Evolutionary conservation across 1,284 basidiomycete genomes (phyloP), one percentile per base, ranked within the genome.

Genomic region (Ceratobasidium papillatum): DNA sequence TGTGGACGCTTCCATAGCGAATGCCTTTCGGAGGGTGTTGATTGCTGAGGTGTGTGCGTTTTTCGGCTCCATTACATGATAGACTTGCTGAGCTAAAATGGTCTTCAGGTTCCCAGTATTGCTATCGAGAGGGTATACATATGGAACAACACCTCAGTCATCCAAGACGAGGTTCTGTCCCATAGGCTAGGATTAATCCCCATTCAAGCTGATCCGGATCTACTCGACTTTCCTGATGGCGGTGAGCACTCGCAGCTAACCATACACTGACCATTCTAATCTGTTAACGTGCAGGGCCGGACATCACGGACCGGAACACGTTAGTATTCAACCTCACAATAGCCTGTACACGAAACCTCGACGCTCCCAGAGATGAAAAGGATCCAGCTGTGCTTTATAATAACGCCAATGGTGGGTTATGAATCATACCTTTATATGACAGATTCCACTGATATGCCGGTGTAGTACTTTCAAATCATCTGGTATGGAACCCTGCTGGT

Each of bases 1-100:
- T 8, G 93, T 99, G 38, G 98, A 99, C 83, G 94, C 98, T 0
- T 94, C 94, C 36, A 94, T 99, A 69, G 96, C 98, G 32, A 99
- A 99, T 82, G 95, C 97, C 0, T 89, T 98, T 78, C 88, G 98
- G 54, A 86, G 97, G 75, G 94, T 97, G 73, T 86, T 99, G 80
- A 94, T 99, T 68, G 94, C 98, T 32, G 97, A 99, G 87, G 96
- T 94, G 77, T 76, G 87, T 79, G 27, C 38, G 14, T 36, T 36
- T 12, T 41, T n/a, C 25, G 25, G 34, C 34, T 19, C 27, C 43
- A 43, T 22, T 19, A 14, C 63, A 80, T 54, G 45, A 27, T 52
- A 22, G 32, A n/a, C 47, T 54, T 75, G 38, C 17, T 17, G 14
- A 12, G 30, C 3, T n/a, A 47, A 47, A 36, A 58, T 78, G 52